Evolutionary conservation across 768 basidiomycete species (phyloP).

Genomic region (Agaricus bisporus): DNA sequence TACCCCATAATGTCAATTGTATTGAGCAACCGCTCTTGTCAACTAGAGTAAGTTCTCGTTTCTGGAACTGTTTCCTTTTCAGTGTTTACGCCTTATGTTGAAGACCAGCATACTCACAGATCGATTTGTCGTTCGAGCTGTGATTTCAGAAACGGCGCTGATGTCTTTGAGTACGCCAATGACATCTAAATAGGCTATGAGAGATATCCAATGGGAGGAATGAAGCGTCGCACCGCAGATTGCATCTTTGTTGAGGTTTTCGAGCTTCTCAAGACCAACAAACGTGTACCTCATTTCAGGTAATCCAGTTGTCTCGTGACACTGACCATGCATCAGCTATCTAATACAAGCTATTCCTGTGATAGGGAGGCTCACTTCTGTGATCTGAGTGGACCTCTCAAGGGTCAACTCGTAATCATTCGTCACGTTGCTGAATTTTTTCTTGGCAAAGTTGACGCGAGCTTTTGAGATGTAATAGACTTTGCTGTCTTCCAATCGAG

Average conservation of each 20-base stretch:
- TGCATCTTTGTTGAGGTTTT: constrained; percentile 68
- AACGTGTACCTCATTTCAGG: constrained; percentile 87
- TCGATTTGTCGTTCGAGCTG: constrained; percentile 66
- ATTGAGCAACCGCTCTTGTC: constrained; percentile 76
- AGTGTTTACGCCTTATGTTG: not conserved
- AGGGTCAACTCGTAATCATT: constrained; percentile 93
- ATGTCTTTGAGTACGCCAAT: constrained; percentile 82
- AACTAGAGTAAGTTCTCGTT: constrained; percentile 86
- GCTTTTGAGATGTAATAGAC: constrained; percentile 91
- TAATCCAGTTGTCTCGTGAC: constrained; percentile 67
- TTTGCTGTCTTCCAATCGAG: constrained; percentile 85
- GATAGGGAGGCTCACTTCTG: constrained; percentile 50
- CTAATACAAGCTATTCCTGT: not conserved
- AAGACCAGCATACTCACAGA: constrained; percentile 32
- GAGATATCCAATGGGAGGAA: constrained; percentile 5
- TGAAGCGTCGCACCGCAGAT: constrained; percentile 63
- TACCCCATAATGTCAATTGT: constrained; percentile 92
- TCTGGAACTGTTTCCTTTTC: constrained; percentile 52
- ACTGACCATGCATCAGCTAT: constrained; percentile 39
- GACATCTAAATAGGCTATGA: constrained; percentile 53
- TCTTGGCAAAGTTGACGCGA: constrained; percentile 91
- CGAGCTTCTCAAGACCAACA: constrained; percentile 54
- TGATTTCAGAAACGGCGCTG: constrained; percentile 61
- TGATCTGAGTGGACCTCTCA: constrained; percentile 79
- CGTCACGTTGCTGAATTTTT: constrained; percentile 84